Evolutionary conservation across 805 yeast species (phyloP).

Genomic region (Lipomyces spencermartinsiae): DNA sequence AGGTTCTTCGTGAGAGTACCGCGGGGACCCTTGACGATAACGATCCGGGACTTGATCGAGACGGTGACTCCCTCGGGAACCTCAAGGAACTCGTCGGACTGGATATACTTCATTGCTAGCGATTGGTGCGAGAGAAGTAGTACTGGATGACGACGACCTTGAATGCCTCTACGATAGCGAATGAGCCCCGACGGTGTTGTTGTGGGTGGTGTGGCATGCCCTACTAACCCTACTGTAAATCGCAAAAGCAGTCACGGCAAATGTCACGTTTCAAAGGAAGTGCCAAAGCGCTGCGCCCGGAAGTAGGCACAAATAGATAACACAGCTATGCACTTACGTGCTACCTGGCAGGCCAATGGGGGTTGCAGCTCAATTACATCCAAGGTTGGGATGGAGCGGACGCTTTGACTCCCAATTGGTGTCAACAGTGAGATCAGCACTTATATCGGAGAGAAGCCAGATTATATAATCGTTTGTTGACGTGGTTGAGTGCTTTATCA

Average conservation of each 20-base stretch:
- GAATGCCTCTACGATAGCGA: too few relatives aligned
- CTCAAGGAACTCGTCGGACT: constrained; percentile 81
- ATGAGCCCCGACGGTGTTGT: neutral
- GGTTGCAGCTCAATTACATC: neutral
- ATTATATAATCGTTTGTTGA: too few relatives aligned
- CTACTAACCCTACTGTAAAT: neutral
- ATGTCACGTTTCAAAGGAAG: neutral
- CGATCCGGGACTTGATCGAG: constrained; percentile 85
- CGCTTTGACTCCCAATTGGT: neutral
- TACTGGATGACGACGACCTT: too few relatives aligned
- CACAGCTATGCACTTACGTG: neutral
- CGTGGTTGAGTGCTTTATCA: too few relatives aligned
- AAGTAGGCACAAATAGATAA: neutral
- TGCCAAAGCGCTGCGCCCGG: neutral
- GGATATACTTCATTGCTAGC: constrained; percentile 75
- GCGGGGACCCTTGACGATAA: constrained; percentile 97
- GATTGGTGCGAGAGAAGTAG: constrained; percentile 5
- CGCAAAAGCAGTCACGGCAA: constrained; percentile 14
- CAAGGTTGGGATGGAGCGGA: neutral
- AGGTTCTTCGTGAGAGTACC: constrained; percentile 90
- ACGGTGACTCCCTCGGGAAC: constrained; percentile 93
- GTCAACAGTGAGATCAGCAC: neutral
- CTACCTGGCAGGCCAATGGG: neutral
- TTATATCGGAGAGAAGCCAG: neutral
- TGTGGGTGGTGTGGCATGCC: constrained; percentile 2